Evolutionary conservation across 2,329 filamentous ascomycete genomes (phyloP), one percentile per base, ranked within the genome.

Genomic region (Ceratocystis variospora): DNA sequence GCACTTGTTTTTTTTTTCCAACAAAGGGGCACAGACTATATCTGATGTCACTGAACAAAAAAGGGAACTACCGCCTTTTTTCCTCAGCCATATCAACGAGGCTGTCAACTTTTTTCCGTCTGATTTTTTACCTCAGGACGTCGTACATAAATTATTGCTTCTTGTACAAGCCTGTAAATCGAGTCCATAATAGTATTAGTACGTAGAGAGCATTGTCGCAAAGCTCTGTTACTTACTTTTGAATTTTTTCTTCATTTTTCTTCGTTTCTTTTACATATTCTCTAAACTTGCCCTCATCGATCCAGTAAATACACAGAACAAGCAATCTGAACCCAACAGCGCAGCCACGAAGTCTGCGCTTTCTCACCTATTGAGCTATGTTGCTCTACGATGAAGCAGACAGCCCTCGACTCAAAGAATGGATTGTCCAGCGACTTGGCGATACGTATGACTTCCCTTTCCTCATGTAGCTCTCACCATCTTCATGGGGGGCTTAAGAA

Each of bases 351-450:
- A 31, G 28, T 17, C 53, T 37, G n/a, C 25, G 64, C 65, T 69
- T 76, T 71, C 25, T 57, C 15, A 2, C 25, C 53, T 31, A 7
- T 28, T 33, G 53, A 57, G 53, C 53, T 15, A 57, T 57, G 66
- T 87, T 87, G 84, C 72, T 87, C 70, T 87, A 87, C 71, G 75
- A 80, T 57, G 84, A 87, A 72, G 80, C 81, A 71, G 83, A 88
- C 74, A 78, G 80, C 74, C 77, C 81, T 66, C 76, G 82, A 68
- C 79, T 94, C 65, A 91, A 90, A 78, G 79, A 81, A 68, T 93
- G 88, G 88, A 85, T 92, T 69, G 84, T 91, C 69, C 87, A 87
- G 76, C 83, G 87, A 69, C 82, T 92, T 64, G 87, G 89, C 73
- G 84, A 87, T 72, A 88, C 87, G 87, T 89, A 76, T 65, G 85